Conservation (phyloP, 2,329 filamentous ascomycete species). For the Sclerotinia sclerotiorum region DNA sequence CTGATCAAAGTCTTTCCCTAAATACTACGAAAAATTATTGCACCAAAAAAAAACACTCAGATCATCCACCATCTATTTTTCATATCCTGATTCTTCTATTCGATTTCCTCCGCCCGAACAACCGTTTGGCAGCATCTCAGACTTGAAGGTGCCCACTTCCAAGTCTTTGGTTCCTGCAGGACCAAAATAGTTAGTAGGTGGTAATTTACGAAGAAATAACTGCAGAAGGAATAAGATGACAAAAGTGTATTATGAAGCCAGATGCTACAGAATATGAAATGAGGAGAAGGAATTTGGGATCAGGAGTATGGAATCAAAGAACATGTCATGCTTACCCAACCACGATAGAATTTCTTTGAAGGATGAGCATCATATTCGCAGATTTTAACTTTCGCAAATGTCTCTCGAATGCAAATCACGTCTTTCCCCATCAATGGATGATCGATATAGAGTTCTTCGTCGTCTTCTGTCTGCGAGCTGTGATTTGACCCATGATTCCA, state of each 20-base stretch:
- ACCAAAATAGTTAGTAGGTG: background rate
- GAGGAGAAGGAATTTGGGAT: background rate
- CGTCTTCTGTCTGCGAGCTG: background rate
- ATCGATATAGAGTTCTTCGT: background rate
- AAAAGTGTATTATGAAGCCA: fast-evolving
- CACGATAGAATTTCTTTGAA: background rate
- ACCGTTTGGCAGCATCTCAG: constrained; percentile 3
- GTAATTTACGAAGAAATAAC: fast-evolving
- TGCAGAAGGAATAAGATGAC: fast-evolving
- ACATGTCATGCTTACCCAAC: background rate
- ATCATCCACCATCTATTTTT: no score
- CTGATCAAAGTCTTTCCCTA: no score
- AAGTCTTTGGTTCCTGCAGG: background rate
- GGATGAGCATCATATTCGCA: background rate
- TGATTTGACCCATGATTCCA: background rate
- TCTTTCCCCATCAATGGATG: constrained; percentile 6
- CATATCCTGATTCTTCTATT: background rate
- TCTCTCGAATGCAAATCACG: background rate
- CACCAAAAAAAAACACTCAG: background rate
- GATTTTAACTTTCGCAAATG: background rate
- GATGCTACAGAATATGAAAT: background rate
- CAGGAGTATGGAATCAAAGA: background rate
- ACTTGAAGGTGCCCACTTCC: constrained; percentile 9
- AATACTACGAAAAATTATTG: background rate
- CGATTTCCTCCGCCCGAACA: background rate